Evolutionary conservation across 257 asterid genomes (phyloP).

Genomic region (Petunia secreta): DNA sequence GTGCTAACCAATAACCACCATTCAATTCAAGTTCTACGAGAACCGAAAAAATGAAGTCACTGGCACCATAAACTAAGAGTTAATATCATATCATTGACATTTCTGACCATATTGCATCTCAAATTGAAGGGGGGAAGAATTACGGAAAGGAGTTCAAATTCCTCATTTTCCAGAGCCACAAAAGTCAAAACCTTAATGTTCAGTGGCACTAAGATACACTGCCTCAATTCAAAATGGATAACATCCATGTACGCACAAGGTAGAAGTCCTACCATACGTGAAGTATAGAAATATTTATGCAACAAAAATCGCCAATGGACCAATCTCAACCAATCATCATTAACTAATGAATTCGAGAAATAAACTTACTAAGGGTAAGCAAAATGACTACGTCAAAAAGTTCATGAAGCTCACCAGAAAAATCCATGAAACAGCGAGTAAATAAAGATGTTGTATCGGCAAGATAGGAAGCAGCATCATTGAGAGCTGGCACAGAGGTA

Average conservation of each 20-base stretch:
- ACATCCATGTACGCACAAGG: background rate
- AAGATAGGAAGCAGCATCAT: slow-evolving; percentile 85
- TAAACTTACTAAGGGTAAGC: background rate
- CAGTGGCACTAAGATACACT: background rate
- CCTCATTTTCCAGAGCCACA: background rate
- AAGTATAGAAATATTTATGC: background rate
- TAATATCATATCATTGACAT: too few species aligned
- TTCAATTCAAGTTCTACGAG: slow-evolving; percentile 14
- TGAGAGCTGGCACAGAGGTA: slow-evolving; percentile 69
- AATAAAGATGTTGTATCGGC: slow-evolving; percentile 79
- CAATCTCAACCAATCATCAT: slow-evolving; percentile 18
- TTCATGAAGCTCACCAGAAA: slow-evolving; percentile 47
- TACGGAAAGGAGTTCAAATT: background rate
- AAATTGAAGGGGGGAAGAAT: background rate
- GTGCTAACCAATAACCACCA: background rate
- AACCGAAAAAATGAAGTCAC: background rate
- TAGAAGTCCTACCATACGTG: background rate
- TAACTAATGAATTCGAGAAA: background rate
- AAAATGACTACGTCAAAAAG: background rate
- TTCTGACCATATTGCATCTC: background rate
- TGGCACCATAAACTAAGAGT: background rate
- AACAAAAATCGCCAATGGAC: background rate
- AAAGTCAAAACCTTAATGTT: background rate
- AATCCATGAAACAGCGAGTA: slow-evolving; percentile 76
- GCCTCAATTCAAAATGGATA: background rate